phyloP scores from a whole-genome alignment of 345 rosid genomes.

The Eucalyptus victrix region DNA sequence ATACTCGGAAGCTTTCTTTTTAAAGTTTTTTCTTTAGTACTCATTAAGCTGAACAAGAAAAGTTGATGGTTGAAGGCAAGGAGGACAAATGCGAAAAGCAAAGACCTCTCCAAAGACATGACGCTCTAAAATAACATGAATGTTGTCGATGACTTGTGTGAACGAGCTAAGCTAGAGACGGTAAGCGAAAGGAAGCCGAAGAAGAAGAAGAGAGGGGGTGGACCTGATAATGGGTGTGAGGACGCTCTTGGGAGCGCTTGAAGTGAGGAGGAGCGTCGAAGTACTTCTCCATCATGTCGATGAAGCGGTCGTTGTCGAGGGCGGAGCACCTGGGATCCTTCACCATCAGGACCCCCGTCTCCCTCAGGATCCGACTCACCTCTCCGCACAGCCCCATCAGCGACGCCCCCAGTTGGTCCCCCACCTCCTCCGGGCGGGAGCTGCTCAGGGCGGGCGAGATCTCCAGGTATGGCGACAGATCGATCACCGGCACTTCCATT shows the following conservation, averaged over 20 bases:
- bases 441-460: neutral
- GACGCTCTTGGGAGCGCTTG: constrained; percentile 68
- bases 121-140: neutral
- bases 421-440: neutral
- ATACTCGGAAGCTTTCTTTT: neutral
- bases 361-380: constrained; percentile 65
- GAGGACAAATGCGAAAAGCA: neutral
- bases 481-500: constrained; percentile 80
- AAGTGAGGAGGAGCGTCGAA: constrained; percentile 54
- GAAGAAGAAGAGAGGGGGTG: neutral
- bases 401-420: constrained; percentile 11
- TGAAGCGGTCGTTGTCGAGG: constrained; percentile 77
- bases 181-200: neutral
- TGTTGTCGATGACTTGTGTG: neutral
- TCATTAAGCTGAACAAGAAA: neutral
- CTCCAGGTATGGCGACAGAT: constrained; percentile 59
- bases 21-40: neutral
- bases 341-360: constrained; percentile 77
- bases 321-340: constrained; percentile 91
- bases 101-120: neutral
- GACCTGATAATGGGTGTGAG: constrained; percentile 87
- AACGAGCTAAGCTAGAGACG: neutral
- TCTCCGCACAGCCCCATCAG: constrained; percentile 41
- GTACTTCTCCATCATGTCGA: constrained; percentile 96
- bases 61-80: neutral